Conservation (phyloP, 1,139 yeast species). For the Geotrichum australiense region DNA sequence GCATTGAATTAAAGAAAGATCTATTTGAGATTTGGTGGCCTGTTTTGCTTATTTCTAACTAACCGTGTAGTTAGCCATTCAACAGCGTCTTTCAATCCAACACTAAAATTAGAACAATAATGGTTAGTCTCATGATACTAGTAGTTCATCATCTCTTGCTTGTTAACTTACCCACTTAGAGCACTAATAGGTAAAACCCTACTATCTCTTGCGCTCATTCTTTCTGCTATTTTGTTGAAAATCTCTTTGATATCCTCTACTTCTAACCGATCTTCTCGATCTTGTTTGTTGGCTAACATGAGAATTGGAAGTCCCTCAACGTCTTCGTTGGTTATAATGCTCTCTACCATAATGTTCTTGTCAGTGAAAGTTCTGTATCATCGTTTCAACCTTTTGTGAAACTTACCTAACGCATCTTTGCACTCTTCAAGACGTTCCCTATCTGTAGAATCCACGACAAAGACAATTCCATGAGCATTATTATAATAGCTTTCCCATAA, state of each 20-base stretch:
- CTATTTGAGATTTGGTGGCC: conserved; percentile 50
- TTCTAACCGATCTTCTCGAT: conserved; percentile 75
- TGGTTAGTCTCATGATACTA: neutral
- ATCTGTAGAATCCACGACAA: conserved; percentile 88
- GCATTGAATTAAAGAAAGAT: neutral
- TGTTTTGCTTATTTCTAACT: conserved; percentile 63
- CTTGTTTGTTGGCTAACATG: conserved; percentile 95
- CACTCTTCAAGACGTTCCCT: conserved; percentile 78
- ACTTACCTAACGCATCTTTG: conserved; percentile 45
- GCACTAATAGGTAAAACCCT: conserved; percentile 88
- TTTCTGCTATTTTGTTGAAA: conserved; percentile 70
- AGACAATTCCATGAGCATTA: conserved; percentile 85
- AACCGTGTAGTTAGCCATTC: conserved; percentile 82
- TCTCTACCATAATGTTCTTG: conserved; percentile 21
- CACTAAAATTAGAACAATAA: conserved; percentile 33
- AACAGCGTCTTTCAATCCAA: conserved; percentile 77
- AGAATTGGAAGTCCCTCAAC: conserved; percentile 77
- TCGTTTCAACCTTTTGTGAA: neutral
- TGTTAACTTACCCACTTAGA: conserved; percentile 43
- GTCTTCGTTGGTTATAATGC: conserved; percentile 46
- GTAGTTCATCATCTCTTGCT: neutral
- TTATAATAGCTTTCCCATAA: conserved; percentile 85
- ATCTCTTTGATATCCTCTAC: conserved; percentile 72
- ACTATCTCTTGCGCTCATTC: conserved; percentile 83
- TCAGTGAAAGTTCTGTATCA: neutral